Base-by-base conservation (phyloP, 2,329 filamentous ascomycete species). In the Botryotinia calthae region DNA sequence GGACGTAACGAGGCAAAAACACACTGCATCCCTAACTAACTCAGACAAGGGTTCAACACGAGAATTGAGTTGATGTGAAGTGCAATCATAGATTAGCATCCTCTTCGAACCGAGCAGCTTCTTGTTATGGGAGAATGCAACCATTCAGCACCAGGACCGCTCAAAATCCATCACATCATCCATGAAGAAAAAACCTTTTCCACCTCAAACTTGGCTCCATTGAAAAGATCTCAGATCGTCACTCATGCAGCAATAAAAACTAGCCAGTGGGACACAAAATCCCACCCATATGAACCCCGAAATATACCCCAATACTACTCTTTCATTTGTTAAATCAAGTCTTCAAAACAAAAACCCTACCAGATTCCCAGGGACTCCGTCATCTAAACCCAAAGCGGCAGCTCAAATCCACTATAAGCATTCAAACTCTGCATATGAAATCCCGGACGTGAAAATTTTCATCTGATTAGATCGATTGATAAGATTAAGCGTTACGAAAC, bases 381-480 rank as follows among this genome's bases (percentile, higher is more conserved):
- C 9, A 56, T 31, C 18, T 42, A 68, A 56, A 10, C 48, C 48
- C 18, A 42, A 56, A 44, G 2, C 12, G 28, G 64, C 48, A 67
- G 25, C 48, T 54, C 48, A 28, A 22, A 28, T 66, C 31, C 46
- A 28, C 7, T 25, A 66, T 66, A 5, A 40, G 44, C 25, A 28
- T 44, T 54, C 34, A 22, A 51, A 46, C 25, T 37, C 34, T 37
- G 40, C 18, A 28, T 40, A 2, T 22, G 48, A 51, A 20, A 31
- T 37, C 63, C 22, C 12, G 59, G 61, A 25, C 22, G 31, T 51
- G 63, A 37, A 48, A 72, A 51, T 72, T 72, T 68, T 48, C 63
- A 72, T 72, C 70, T 61, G 70, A 72, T 68, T 72, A 72, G 70
- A 72, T 72, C 59, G 68, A 70, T 70, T 63, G 70, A 72, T 72